phyloP scores from a whole-genome alignment of 2,329 filamentous ascomycete species.

The Aspergillus sergii region DNA sequence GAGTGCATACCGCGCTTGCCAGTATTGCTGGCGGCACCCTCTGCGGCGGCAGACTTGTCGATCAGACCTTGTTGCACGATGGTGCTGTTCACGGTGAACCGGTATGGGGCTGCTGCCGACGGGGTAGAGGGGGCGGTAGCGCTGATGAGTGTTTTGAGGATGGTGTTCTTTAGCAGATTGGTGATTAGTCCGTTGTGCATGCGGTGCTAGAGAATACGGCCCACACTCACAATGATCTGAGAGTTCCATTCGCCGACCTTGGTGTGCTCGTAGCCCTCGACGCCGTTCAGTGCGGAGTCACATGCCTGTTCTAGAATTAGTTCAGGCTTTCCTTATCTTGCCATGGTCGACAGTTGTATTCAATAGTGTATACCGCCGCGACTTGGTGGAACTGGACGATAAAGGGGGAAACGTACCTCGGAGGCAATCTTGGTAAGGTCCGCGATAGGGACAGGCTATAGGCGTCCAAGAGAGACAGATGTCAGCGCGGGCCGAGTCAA shows the following conservation, averaged over 20 bases:
- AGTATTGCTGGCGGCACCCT: conserved; percentile 62
- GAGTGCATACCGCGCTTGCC: conserved; percentile 74
- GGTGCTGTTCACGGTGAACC: conserved; percentile 96
- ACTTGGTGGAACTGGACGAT: neutral
- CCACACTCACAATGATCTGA: conserved; percentile 76
- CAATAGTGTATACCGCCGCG: neutral
- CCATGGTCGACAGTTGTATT: neutral
- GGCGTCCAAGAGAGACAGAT: neutral
- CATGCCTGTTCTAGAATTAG: conserved; percentile 66
- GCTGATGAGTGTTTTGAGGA: conserved; percentile 45
- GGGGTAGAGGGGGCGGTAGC: conserved; percentile 43
- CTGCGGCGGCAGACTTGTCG: conserved; percentile 54
- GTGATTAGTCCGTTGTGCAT: neutral
- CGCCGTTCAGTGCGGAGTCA: conserved; percentile 71
- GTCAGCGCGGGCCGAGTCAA: conserved; percentile 10
- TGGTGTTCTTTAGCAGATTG: conserved; percentile 35
- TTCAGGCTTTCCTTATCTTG: conserved; percentile 11
- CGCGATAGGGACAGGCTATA: conserved; percentile 72
- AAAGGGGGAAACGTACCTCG: conserved; percentile 62
- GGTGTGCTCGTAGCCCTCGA: conserved; percentile 82
- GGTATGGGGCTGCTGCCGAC: conserved; percentile 65
- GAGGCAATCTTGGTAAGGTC: conserved; percentile 83
- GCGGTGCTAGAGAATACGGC: neutral
- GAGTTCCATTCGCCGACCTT: conserved; percentile 89
- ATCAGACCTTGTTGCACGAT: conserved; percentile 86